Evolutionary conservation across 257 asterid genomes (phyloP), one percentile per base, ranked within the genome.

Genomic region (Solanum medicagineum): DNA sequence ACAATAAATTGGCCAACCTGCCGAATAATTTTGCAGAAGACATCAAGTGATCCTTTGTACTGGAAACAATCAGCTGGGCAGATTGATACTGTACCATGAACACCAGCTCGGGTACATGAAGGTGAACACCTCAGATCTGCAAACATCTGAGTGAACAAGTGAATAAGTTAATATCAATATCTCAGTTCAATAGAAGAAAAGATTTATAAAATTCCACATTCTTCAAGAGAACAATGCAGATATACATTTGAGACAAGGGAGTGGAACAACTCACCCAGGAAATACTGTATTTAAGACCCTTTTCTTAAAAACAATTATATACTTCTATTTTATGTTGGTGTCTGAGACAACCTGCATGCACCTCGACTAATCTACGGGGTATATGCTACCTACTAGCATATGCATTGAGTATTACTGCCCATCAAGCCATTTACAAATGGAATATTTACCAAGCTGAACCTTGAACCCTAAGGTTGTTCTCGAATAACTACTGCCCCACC

Each of bases 121-220:
- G 99, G 98, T 84, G 98, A 96, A 90, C 99, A 96, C 90, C 98
- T 93, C 84, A 96, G 93, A 87, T 96, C 99, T 68, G 98, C 95
- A 92, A 96, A 96, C 99, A 96, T 92, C 99, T 96, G 75, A 88
- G 56, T 6, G 81, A 70, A 66, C 42, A 53, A 83, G 55, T 26
- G 75, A 22, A 84, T 57, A 82, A 79, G 62, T 51, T 45, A 77
- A 24, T 26, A 9, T 51, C 3, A 53, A 26, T 16, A 26, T 42
- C 63, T 26, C 26, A 79, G 29, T 53, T 26, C 19, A 29, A 53
- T 10, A 53, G 42, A 79, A 77, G 47, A 54, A 79, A 53, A 53
- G 49, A 53, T 53, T 19, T 16, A 53, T 51, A 53, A 12, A 79
- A 51, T 26, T 53, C 19, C 83, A 73, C 19, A 53, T 79, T 53